A percentile compares a stretch with the other conserved stretches of the same genome.
Conservation (phyloP, 805 yeast genomes). For the Ogataea pignaliae region DNA sequence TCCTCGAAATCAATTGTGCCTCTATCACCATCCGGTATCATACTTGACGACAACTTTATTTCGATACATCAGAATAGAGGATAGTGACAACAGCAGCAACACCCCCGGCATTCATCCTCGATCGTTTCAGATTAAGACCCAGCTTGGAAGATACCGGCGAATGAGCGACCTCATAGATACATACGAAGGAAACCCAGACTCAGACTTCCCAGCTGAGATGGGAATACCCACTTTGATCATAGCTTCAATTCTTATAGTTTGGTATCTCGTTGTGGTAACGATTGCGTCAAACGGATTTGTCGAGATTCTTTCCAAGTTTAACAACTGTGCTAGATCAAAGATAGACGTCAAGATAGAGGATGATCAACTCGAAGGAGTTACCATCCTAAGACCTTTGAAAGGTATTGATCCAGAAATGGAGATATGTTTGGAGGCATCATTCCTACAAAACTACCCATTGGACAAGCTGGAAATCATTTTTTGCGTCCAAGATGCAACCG, state of each 20-base stretch:
- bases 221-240: not conserved
- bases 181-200: too few relatives aligned
- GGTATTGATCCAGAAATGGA: slow-evolving; percentile 78
- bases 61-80: too few relatives aligned
- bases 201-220: too few relatives aligned
- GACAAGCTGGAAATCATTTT: slow-evolving; percentile 63
- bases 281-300: slow-evolving; percentile 27
- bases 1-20: too few relatives aligned
- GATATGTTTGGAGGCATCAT: slow-evolving; percentile 61
- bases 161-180: too few relatives aligned
- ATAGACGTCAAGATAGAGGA: slow-evolving; percentile 16
- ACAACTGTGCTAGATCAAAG: slow-evolving; percentile 9
- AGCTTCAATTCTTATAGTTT: slow-evolving; percentile 17
- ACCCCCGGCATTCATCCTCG: too few relatives aligned
- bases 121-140: too few relatives aligned
- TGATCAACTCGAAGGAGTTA: slow-evolving; percentile 57
- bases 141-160: too few relatives aligned
- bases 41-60: too few relatives aligned
- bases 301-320: slow-evolving; percentile 23
- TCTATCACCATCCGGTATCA: too few relatives aligned
- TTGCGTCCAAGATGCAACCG: slow-evolving; percentile 62
- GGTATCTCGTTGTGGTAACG: slow-evolving; percentile 27
- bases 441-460: slow-evolving; percentile 62
- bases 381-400: slow-evolving; percentile 77
- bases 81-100: too few relatives aligned